Evolutionary conservation across 495 filamentous ascomycete species (phyloP), one percentile per base, ranked within the genome.

Genomic region (Hypomontagnella monticulosa): DNA sequence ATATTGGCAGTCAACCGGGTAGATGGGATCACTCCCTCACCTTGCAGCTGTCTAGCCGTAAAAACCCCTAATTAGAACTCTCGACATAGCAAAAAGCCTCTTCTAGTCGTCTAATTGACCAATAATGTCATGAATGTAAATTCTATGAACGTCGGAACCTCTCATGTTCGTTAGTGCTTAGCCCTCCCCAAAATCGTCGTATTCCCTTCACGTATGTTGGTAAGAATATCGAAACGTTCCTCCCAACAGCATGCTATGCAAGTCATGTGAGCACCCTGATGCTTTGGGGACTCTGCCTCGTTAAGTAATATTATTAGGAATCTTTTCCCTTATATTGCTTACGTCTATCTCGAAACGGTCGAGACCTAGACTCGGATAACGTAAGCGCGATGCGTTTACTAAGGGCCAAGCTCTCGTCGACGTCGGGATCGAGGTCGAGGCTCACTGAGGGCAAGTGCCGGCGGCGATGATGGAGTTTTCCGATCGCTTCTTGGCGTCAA

Each of bases 301-400:
- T 27, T 27, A 27, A 6, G 15, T 33, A 50, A 30, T 50, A 50
- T 33, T 50, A 11, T 34, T 36, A 5, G 33, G 15, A 36, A 15
- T 16, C 30, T 4, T 36, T 36, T 4, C 10, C n/a, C 47, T 34
- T 4, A 1, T 4, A 1, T 20, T 18, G 47, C 47, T 50, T 27
- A 50, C 47, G 32, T 12, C 47, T 36, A 34, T 15, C 15, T 20
- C 47, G 1, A 50, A 50, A 34, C 18, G n/a, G n/a, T 50, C 30
- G 47, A 34, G 12, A 50, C 3, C 34, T 8, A 10, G 4, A 8
- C 30, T 53, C 27, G 15, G 23, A 40, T 61, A 44, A 61, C 38
- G 57, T 61, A 61, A 61, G 57, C 47, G 14, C 11, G 19, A 9
- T 18, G n/a, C 30, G 30, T 23, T 30, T 10, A 37, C 34, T n/a